Conservation (phyloP, 331 rosid species). For the Quercus phellos region DNA sequence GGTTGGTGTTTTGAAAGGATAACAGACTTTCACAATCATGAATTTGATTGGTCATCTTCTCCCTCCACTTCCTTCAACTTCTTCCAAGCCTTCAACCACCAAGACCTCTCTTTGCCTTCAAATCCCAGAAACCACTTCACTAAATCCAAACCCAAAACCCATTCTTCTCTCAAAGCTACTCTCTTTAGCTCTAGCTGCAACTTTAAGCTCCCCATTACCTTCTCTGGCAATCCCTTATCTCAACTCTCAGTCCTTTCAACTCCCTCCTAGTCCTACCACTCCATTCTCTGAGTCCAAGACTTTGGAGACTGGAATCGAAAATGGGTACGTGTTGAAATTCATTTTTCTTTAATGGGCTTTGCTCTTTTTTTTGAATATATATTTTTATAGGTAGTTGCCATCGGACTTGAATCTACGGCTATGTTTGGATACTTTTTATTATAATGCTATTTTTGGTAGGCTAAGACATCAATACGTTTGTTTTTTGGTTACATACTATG, state of each 20-base stretch:
- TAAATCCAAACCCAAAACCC: constrained; percentile 22
- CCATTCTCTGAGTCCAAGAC: constrained; percentile 82
- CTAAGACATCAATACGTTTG: too few relatives aligned
- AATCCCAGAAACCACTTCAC: constrained; percentile 16
- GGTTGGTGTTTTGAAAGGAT: constrained; percentile 16
- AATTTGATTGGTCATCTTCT: constrained; percentile 37
- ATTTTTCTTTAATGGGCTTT: not conserved
- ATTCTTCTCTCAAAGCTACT: constrained; percentile 48
- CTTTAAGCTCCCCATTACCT: constrained; percentile 59
- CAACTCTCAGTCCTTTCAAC: constrained; percentile 46
- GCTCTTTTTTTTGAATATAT: not conserved
- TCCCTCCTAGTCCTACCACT: constrained; percentile 77
- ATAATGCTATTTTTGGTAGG: too few relatives aligned
- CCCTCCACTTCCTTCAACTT: constrained; percentile 24
- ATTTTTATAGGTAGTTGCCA: too few relatives aligned
- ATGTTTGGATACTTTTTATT: too few relatives aligned
- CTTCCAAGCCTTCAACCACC: constrained; percentile 17
- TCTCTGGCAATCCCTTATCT: constrained; percentile 70
- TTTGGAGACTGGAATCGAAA: constrained; percentile 59
- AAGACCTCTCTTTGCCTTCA: constrained; percentile 24
- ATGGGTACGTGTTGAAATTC: constrained; percentile 52
- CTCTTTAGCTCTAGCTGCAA: constrained; percentile 53
- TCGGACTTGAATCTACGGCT: too few relatives aligned
- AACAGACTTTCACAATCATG: constrained; percentile 29
- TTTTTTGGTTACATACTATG: not conserved